Percentiles rank a stretch among this genome's conserved stretches.
phyloP scores from a whole-genome alignment of 2,329 filamentous ascomycete species.

The Coleophoma eucalyptorum region DNA sequence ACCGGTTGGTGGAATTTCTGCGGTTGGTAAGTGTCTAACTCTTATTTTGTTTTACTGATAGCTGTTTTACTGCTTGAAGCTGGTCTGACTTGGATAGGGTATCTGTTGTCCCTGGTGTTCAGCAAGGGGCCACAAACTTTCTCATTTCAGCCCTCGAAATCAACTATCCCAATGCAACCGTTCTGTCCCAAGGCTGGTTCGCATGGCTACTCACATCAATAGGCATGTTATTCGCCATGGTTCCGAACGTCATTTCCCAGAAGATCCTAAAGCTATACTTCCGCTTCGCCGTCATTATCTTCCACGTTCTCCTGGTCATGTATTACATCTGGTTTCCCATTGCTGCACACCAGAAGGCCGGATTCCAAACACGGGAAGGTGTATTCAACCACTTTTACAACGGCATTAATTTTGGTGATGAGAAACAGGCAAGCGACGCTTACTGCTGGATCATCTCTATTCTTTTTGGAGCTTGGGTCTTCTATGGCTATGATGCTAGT shows the following conservation, averaged over 20 bases:
- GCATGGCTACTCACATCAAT: constrained; percentile 31
- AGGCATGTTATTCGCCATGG: constrained; percentile 32
- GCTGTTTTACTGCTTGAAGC: too few relatives aligned
- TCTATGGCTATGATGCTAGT: constrained; percentile 31
- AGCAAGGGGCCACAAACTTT: constrained; percentile 35
- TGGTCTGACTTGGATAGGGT: constrained; percentile 3
- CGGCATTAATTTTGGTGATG: constrained; percentile 30
- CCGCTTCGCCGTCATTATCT: constrained; percentile 32
- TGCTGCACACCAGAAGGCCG: constrained; percentile 21
- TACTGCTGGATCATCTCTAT: constrained; percentile 33
- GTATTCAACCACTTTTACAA: constrained; percentile 34
- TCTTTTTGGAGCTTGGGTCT: constrained; percentile 32
- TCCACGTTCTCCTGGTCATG: constrained; percentile 29
- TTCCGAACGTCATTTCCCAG: constrained; percentile 31
- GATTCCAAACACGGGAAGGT: constrained; percentile 28
- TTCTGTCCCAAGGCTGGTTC: constrained; percentile 33
- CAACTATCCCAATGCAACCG: constrained; percentile 28
- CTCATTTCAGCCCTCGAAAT: constrained; percentile 34
- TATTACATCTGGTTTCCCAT: constrained; percentile 37
- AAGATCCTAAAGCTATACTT: constrained; percentile 31
- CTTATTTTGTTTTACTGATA: too few relatives aligned
- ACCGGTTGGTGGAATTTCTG: constrained; percentile 37
- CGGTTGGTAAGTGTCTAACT: constrained; percentile 21
- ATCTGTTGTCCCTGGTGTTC: constrained; percentile 33
- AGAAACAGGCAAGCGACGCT: constrained; percentile 30